Percentiles rank a stretch among this genome's conserved stretches.
phyloP scores from a whole-genome alignment of 225 moss, liverwort and hornwort genomes.

The Physcomitrium patens region DNA sequence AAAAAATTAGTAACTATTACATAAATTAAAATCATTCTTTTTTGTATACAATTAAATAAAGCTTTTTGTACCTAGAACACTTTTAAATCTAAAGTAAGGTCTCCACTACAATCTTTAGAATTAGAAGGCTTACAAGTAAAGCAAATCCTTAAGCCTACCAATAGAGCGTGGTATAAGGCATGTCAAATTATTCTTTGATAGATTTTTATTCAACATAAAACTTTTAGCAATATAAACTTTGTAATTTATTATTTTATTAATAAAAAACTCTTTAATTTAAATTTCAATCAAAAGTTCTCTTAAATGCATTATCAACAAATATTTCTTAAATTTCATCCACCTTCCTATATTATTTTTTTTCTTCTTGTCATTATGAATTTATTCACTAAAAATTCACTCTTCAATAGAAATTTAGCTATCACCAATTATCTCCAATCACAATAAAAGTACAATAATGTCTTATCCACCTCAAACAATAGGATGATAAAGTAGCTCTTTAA shows the following conservation, averaged over 20 bases:
- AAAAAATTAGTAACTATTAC: background rate
- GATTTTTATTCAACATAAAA: constrained; percentile 15
- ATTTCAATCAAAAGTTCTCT: background rate
- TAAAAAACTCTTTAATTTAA: background rate
- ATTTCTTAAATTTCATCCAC: background rate
- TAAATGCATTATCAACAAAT: background rate
- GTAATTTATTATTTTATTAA: background rate
- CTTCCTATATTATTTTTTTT: background rate
- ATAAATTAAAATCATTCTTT: background rate
- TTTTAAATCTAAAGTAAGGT: background rate
- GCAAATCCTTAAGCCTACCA: constrained; percentile 57
- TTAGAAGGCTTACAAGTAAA: constrained; percentile 29
- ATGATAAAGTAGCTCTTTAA: constrained; percentile 58
- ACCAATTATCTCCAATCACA: constrained; percentile 60
- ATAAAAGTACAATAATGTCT: constrained; percentile 67
- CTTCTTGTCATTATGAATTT: constrained; percentile 43
- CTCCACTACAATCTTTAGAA: background rate
- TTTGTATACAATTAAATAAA: background rate
- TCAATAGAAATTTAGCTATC: constrained; percentile 50
- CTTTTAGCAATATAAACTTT: background rate
- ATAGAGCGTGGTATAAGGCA: constrained; percentile 49
- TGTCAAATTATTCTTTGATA: constrained; percentile 31
- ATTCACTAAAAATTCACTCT: constrained; percentile 43
- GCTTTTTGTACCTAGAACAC: background rate
- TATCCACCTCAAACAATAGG: constrained; percentile 45